Conservation (phyloP, 345 rosid species). For the Eucalyptus curtisii region DNA sequence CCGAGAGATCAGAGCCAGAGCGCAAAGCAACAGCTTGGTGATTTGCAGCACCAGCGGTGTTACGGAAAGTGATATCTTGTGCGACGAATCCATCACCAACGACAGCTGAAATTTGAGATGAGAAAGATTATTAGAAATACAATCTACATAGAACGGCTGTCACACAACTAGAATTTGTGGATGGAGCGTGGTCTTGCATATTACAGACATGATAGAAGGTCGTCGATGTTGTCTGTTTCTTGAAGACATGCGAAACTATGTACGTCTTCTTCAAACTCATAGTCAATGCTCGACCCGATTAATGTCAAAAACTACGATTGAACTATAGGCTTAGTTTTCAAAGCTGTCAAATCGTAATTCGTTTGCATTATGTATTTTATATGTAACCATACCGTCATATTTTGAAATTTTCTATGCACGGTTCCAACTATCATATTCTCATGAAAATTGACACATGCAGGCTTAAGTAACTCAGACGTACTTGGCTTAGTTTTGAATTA, state of each 20-base stretch:
- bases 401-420: background rate
- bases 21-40: constrained; percentile 66
- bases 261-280: background rate
- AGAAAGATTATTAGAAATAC: background rate
- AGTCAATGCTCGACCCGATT: background rate
- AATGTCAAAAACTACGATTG: background rate
- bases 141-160: background rate
- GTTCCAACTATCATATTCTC: background rate
- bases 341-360: background rate
- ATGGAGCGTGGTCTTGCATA: background rate
- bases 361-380: background rate
- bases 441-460: background rate
- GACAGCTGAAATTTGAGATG: constrained; percentile 24
- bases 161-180: background rate
- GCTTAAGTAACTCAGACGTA: constrained; percentile 49
- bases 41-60: constrained; percentile 59
- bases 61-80: constrained; percentile 45
- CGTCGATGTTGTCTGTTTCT: background rate
- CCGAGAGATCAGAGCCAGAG: constrained; percentile 57
- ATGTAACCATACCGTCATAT: background rate
- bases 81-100: constrained; percentile 55
- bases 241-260: background rate
- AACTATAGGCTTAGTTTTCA: background rate
- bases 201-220: background rate
- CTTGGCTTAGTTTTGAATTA: background rate